A percentile compares a stretch with the other conserved stretches of the same genome.
These are phyloP conservation scores for Thielaviopsis cerberus DNA, from an alignment of 2,329 filamentous ascomycete genomes.

Conservation along the genomic window DNA sequence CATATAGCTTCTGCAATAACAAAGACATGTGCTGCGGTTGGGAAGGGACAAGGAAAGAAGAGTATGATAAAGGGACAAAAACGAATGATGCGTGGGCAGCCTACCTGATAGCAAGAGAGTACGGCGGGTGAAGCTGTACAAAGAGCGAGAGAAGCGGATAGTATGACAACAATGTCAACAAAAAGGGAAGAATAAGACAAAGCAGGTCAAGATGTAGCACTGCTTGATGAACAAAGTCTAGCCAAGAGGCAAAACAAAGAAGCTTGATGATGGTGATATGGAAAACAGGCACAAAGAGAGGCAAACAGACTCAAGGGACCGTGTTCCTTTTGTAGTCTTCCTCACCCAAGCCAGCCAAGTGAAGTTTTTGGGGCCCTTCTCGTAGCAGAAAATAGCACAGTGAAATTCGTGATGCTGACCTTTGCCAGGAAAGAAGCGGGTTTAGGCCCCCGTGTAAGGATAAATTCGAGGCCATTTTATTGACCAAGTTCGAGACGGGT, in stretches of 20 bases:
- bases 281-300: neutral
- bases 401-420: neutral
- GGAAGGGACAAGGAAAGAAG: neutral
- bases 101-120: neutral
- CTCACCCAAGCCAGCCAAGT: neutral
- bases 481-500: neutral
- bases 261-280: neutral
- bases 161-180: neutral
- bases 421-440: neutral
- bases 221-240: neutral
- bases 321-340: conserved; percentile 5
- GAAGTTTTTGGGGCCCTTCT: neutral
- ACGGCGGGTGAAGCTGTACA: neutral
- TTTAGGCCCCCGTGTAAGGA: neutral
- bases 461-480: neutral
- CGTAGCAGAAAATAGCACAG: no score
- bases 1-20: no score
- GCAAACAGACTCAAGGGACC: conserved; percentile 1
- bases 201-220: neutral
- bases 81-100: neutral
- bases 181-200: neutral
- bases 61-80: neutral
- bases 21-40: no score
- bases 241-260: neutral
- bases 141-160: neutral